Evolutionary conservation across 371 early-diverging fungal species (phyloP).

Genomic region (Mortierella sp.): DNA sequence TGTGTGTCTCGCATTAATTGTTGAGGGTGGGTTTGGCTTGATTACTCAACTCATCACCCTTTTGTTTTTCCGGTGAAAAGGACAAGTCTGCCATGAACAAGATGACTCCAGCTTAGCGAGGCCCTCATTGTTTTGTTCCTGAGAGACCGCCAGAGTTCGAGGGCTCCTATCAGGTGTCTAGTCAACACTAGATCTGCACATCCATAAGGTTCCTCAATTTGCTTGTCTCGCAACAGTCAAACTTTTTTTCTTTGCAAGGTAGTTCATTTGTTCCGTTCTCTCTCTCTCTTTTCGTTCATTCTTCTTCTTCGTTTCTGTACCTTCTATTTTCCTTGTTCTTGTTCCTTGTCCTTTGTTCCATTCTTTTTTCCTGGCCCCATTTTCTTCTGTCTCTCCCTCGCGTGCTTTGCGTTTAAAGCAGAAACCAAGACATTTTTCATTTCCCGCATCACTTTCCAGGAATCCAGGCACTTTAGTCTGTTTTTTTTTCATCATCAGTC

Average conservation of each 20-base stretch:
- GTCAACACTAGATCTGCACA: not conserved
- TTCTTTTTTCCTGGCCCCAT: not conserved
- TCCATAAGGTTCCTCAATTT: not conserved
- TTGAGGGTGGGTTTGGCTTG: not conserved
- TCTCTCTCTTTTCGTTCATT: not conserved
- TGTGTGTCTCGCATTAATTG: not conserved
- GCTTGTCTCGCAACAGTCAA: not conserved
- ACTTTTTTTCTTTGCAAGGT: not conserved
- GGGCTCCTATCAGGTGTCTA: no score
- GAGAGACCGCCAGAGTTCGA: not conserved
- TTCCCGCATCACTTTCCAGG: not conserved
- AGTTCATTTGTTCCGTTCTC: not conserved
- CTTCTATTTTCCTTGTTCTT: not conserved
- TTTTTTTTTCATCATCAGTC: not conserved
- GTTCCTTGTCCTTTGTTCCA: not conserved
- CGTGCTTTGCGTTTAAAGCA: not conserved
- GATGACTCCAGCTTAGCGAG: no score
- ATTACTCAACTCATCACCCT: not conserved
- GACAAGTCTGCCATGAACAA: no score
- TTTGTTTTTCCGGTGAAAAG: no score
- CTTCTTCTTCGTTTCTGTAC: not conserved
- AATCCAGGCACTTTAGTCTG: not conserved
- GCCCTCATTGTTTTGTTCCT: not conserved
- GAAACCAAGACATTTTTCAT: slow-evolving; percentile 12
- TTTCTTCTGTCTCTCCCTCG: not conserved